These are phyloP conservation scores for Aschersonia sp. DNA, from an alignment of 2,329 filamentous ascomycete species.

Conservation along the genomic window DNA sequence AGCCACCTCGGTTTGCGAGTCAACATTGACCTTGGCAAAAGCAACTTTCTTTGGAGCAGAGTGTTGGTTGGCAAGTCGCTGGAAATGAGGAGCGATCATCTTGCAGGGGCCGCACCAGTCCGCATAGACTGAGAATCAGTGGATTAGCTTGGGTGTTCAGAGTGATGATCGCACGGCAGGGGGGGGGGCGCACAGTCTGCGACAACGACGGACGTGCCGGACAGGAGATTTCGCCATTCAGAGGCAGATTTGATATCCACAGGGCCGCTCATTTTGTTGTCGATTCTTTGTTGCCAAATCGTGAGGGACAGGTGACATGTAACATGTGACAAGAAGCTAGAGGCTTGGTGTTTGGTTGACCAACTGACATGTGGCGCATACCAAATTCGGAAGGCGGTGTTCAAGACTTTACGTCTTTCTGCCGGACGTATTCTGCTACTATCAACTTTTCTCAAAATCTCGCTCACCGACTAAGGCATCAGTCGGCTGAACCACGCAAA, in stretches of 20 bases:
- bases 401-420: constrained; percentile 10
- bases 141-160: constrained; percentile 45
- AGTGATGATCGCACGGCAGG: not conserved
- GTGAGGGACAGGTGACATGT: not conserved
- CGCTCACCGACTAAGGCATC: not conserved
- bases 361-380: constrained; percentile 1
- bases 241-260: constrained; percentile 47
- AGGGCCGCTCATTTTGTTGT: constrained; percentile 26
- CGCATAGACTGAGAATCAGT: constrained; percentile 62
- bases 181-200: constrained; percentile 61
- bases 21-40: constrained; percentile 11
- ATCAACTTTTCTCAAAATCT: constrained; percentile 8
- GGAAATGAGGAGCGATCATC: constrained; percentile 29
- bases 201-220: constrained; percentile 65
- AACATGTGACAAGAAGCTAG: no score
- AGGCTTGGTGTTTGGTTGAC: not conserved
- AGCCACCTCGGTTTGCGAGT: constrained; percentile 19
- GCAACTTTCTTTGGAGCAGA: constrained; percentile 9
- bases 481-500: not conserved
- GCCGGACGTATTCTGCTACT: constrained; percentile 10
- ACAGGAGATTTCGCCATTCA: constrained; percentile 61
- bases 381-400: constrained; percentile 1
- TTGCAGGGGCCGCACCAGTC: constrained; percentile 37
- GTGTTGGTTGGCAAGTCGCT: constrained; percentile 29
- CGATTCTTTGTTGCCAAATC: not conserved